Percentiles rank a stretch among this genome's conserved stretches.
Evolutionary conservation across 1,139 yeast genomes (phyloP).

Genomic region (Kodamaea anthophila): DNA sequence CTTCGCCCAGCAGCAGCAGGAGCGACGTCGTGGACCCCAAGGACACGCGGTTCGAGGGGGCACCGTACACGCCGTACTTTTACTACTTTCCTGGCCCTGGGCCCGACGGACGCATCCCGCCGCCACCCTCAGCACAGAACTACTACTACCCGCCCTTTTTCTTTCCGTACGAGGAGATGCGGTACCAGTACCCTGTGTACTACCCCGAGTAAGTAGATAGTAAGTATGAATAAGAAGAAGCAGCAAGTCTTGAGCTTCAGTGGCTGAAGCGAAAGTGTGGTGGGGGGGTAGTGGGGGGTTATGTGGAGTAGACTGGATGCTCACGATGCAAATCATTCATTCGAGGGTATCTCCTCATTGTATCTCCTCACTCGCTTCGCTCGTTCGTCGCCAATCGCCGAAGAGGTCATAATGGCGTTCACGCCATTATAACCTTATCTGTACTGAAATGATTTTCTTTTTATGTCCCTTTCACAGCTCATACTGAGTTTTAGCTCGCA

Average conservation of each 20-base stretch:
- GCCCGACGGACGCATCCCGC: slow-evolving; percentile 2
- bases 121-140: slow-evolving; percentile 1
- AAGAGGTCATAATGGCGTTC: no score
- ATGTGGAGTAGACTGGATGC: no score
- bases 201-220: slow-evolving; percentile 1
- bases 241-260: not conserved
- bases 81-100: slow-evolving; percentile 5
- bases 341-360: no score
- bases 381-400: no score
- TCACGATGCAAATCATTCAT: no score
- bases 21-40: slow-evolving; percentile 1
- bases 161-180: slow-evolving; percentile 4
- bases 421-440: no score
- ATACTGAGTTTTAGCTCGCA: slow-evolving; percentile 1
- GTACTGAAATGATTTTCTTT: no score
- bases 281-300: no score
- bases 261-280: no score
- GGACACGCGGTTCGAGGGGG: not conserved
- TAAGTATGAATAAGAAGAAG: no score
- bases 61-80: slow-evolving; percentile 2
- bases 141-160: slow-evolving; percentile 4
- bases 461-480: no score
- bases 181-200: slow-evolving; percentile 3
- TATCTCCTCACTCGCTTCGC: no score
- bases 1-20: not conserved